phyloP scores from a whole-genome alignment of 108 stramenopile species.

The Poteriospumella lacustris region DNA sequence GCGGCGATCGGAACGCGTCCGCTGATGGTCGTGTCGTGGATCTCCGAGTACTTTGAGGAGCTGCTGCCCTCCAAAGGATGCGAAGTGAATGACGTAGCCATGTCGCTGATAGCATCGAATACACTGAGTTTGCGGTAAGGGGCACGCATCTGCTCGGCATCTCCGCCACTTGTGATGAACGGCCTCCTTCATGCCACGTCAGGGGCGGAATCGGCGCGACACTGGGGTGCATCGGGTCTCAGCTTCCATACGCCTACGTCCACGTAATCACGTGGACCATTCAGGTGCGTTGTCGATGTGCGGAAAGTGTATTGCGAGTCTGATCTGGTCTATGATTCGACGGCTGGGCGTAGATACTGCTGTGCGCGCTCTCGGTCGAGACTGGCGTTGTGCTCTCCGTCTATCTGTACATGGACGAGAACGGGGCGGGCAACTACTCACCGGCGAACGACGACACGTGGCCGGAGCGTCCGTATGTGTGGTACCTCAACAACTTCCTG shows the following conservation, averaged over 20 bases:
- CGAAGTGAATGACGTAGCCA: too few relatives aligned
- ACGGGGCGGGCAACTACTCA: background rate
- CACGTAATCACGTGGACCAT: background rate
- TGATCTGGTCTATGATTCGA: too few relatives aligned
- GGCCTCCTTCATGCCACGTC: too few relatives aligned
- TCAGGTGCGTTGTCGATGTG: too few relatives aligned
- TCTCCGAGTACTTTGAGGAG: too few relatives aligned
- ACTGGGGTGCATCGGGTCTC: background rate
- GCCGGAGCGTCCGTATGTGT: background rate
- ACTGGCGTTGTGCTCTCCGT: background rate
- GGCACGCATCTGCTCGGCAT: too few relatives aligned
- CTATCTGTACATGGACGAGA: background rate
- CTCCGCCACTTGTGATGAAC: too few relatives aligned
- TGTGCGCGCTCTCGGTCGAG: background rate
- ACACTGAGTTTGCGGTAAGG: too few relatives aligned
- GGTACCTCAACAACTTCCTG: background rate
- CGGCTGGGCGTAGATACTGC: too few relatives aligned
- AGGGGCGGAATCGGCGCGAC: background rate
- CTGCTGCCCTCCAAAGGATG: too few relatives aligned
- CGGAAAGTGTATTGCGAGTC: too few relatives aligned
- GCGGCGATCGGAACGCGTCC: background rate
- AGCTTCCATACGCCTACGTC: conserved; percentile 1
- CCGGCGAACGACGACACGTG: background rate
- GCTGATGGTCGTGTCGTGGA: background rate
- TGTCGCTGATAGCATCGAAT: too few relatives aligned